A percentile compares a stretch with the other conserved stretches of the same genome.
Conservation (phyloP, 148 eudicot genomes). For the Silene conica region DNA sequence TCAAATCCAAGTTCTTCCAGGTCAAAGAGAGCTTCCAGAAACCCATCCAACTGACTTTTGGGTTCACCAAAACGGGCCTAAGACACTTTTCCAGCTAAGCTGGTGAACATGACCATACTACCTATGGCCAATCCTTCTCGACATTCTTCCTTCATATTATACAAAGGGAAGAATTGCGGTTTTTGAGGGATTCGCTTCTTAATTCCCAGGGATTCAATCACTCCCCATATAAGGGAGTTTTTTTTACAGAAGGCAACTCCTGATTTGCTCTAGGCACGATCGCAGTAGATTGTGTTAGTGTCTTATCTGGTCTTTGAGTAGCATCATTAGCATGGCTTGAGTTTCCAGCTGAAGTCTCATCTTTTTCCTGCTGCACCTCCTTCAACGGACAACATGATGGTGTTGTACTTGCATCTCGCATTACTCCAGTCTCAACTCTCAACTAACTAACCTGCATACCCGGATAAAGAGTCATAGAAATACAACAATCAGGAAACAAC, state of each 20-base stretch:
- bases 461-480: constrained; percentile 23
- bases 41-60: constrained; percentile 41
- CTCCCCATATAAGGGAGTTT: constrained; percentile 47
- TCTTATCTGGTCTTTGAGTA: constrained; percentile 18
- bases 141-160: constrained; percentile 38
- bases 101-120: constrained; percentile 69
- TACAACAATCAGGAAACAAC: constrained; percentile 1
- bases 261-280: constrained; percentile 19
- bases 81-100: constrained; percentile 43
- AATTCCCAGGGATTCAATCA: constrained; percentile 60
- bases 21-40: constrained; percentile 56
- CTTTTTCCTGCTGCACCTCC: constrained; percentile 14
- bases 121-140: constrained; percentile 91
- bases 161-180: constrained; percentile 70
- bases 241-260: constrained; percentile 52
- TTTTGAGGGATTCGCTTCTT: constrained; percentile 60
- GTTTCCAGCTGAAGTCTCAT: constrained; percentile 10
- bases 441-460: constrained; percentile 21
- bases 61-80: constrained; percentile 42
- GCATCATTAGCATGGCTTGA: constrained; percentile 9
- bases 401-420: constrained; percentile 7
- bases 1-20: constrained; percentile 69
- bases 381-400: constrained; percentile 12
- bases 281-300: constrained; percentile 24
- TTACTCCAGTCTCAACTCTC: constrained; percentile 24